A percentile compares a stretch with the other conserved stretches of the same genome.
phyloP scores from a whole-genome alignment of 2,329 filamentous ascomycete species.

The Cladosporium phlei region DNA sequence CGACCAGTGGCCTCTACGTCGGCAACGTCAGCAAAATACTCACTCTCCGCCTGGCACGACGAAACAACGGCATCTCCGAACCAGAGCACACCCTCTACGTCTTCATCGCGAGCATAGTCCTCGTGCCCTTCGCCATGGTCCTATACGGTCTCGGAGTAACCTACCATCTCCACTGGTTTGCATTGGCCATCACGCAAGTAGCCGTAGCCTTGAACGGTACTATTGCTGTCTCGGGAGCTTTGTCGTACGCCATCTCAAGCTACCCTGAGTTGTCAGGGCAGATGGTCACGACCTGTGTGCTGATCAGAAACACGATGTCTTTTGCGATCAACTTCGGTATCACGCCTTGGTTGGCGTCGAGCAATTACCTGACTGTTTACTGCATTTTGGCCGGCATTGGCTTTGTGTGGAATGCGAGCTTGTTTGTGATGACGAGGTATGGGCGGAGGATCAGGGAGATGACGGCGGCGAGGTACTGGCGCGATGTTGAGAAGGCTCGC shows the following conservation, averaged over 20 bases:
- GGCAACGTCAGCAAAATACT: slow-evolving; percentile 31
- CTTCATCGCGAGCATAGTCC: slow-evolving; percentile 35
- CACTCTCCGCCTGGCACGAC: slow-evolving; percentile 33
- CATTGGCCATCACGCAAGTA: slow-evolving; percentile 37
- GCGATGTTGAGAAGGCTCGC: slow-evolving; percentile 1
- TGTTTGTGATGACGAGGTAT: slow-evolving; percentile 22
- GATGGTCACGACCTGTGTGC: slow-evolving; percentile 43
- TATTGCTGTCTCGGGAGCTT: slow-evolving; percentile 37
- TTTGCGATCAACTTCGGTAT: slow-evolving; percentile 48
- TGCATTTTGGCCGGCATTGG: slow-evolving; percentile 43
- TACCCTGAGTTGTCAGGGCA: slow-evolving; percentile 44
- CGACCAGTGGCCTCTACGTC: slow-evolving; percentile 25
- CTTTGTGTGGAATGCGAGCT: slow-evolving; percentile 36
- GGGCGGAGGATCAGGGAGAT: slow-evolving; percentile 17
- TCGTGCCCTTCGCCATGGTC: slow-evolving; percentile 43
- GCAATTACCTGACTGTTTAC: slow-evolving; percentile 39
- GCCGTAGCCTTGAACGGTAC: slow-evolving; percentile 42
- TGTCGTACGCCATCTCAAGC: slow-evolving; percentile 43
- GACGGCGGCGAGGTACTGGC: slow-evolving; percentile 17
- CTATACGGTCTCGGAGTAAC: slow-evolving; percentile 47
- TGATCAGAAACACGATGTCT: slow-evolving; percentile 46
- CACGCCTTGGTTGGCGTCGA: slow-evolving; percentile 40
- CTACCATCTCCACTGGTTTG: slow-evolving; percentile 45
- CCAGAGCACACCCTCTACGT: slow-evolving; percentile 40
- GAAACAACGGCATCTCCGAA: slow-evolving; percentile 37